These are phyloP conservation scores for Salix caprea DNA, from an alignment of 345 rosid genomes.

Conservation along the genomic window DNA sequence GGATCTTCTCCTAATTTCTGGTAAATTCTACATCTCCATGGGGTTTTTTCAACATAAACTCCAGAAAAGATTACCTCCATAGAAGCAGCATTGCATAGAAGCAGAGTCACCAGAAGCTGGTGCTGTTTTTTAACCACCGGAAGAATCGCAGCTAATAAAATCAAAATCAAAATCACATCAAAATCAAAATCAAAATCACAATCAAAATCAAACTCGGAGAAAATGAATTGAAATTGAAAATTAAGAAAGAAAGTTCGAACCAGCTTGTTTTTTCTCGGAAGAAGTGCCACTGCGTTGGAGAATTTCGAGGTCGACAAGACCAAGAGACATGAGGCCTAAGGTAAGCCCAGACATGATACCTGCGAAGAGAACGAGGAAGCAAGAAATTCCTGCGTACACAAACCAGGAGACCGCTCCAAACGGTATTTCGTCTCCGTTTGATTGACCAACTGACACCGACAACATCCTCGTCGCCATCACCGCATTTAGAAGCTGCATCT, in stretches of 20 bases:
- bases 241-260: constrained; percentile 19
- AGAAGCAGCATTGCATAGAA: constrained; percentile 76
- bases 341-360: constrained; percentile 98
- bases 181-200: neutral
- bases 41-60: neutral
- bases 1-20: neutral
- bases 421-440: constrained; percentile 37
- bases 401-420: constrained; percentile 61
- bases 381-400: constrained; percentile 64
- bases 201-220: neutral
- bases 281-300: constrained; percentile 89
- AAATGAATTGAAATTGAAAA: neutral
- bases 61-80: constrained; percentile 66
- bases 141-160: constrained; percentile 56
- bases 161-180: neutral
- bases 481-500: constrained; percentile 63
- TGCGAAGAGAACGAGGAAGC: constrained; percentile 85
- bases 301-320: constrained; percentile 91
- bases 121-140: constrained; percentile 95
- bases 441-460: constrained; percentile 32
- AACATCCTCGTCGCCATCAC: constrained; percentile 58
- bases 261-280: constrained; percentile 87
- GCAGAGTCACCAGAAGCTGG: constrained; percentile 89
- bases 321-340: constrained; percentile 94
- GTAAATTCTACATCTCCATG: neutral